Conservation (phyloP, 2,329 filamentous ascomycete genomes). For the Taxawa tesnikishii region DNA sequence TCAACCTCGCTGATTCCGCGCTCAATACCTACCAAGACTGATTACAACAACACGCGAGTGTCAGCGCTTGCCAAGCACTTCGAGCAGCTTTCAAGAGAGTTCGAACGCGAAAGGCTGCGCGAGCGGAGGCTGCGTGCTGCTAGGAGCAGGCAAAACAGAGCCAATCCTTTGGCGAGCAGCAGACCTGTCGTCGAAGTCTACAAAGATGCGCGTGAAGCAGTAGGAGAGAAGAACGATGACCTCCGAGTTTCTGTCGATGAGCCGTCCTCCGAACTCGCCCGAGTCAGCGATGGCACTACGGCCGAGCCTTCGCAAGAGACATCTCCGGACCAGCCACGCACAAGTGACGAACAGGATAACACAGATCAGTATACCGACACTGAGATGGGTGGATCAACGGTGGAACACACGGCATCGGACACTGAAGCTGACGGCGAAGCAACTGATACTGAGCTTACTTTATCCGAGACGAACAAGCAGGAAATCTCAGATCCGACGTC, state of each 20-base stretch:
- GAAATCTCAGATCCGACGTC: conserved; percentile 21
- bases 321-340: conserved; percentile 1
- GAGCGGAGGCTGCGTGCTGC: conserved; percentile 73
- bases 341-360: conserved; percentile 3
- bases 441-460: conserved; percentile 60
- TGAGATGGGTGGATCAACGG: conserved; percentile 12
- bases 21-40: conserved; percentile 59
- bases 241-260: not conserved
- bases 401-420: conserved; percentile 22
- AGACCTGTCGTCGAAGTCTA: conserved; percentile 95
- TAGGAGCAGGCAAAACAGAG: conserved; percentile 62
- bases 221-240: conserved; percentile 27
- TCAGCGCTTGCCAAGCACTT: conserved; percentile 92
- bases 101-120: conserved; percentile 83
- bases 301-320: not conserved
- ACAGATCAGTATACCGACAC: conserved; percentile 15
- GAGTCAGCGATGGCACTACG: not conserved
- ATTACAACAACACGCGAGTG: conserved; percentile 50
- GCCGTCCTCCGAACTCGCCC: not conserved
- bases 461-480: conserved; percentile 53
- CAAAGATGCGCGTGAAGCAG: conserved; percentile 82
- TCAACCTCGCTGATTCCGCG: conserved; percentile 71
- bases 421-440: conserved; percentile 39
- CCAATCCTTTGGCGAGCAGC: conserved; percentile 83
- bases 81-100: conserved; percentile 90